These are phyloP conservation scores for Panaeolus papilionaceus DNA, from an alignment of 768 basidiomycete species.

Conservation along the genomic window DNA sequence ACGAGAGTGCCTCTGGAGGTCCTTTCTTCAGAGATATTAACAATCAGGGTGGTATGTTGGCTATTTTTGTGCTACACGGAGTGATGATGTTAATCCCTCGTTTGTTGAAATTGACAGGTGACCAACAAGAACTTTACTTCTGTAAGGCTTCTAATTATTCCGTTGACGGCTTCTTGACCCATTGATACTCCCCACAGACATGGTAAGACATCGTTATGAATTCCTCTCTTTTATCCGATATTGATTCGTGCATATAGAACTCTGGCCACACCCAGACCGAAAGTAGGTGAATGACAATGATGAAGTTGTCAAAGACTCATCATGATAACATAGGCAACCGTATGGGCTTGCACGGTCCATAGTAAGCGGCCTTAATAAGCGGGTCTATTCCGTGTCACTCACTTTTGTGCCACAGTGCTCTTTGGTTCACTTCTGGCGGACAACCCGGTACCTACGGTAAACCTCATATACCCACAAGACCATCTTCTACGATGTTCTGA, in stretches of 20 bases:
- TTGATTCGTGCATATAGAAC: conserved; percentile 29
- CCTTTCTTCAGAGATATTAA: conserved; percentile 39
- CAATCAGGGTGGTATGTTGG: conserved; percentile 37
- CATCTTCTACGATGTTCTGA: background rate
- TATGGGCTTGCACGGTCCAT: conserved; percentile 43
- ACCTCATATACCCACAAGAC: conserved; percentile 11
- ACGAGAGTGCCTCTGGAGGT: conserved; percentile 32
- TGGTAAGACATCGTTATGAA: conserved; percentile 18
- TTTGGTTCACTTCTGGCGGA: conserved; percentile 43
- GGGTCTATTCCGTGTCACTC: background rate
- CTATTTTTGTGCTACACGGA: background rate
- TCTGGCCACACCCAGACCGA: conserved; percentile 46
- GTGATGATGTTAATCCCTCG: background rate
- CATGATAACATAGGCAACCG: conserved; percentile 30
- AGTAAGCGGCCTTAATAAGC: conserved; percentile 25
- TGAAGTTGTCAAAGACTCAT: background rate
- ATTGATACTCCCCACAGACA: conserved; percentile 25
- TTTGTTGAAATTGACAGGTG: conserved; percentile 25
- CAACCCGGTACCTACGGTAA: conserved; percentile 36
- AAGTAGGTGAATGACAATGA: conserved; percentile 25
- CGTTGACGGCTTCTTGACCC: conserved; percentile 14
- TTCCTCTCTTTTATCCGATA: background rate
- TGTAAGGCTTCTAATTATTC: conserved; percentile 31
- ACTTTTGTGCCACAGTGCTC: conserved; percentile 29
- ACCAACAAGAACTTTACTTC: conserved; percentile 42